A percentile compares a stretch with the other conserved stretches of the same genome.
These are phyloP conservation scores for Alternaria consortialis DNA, from an alignment of 2,329 filamentous ascomycete genomes.

Conservation along the genomic window DNA sequence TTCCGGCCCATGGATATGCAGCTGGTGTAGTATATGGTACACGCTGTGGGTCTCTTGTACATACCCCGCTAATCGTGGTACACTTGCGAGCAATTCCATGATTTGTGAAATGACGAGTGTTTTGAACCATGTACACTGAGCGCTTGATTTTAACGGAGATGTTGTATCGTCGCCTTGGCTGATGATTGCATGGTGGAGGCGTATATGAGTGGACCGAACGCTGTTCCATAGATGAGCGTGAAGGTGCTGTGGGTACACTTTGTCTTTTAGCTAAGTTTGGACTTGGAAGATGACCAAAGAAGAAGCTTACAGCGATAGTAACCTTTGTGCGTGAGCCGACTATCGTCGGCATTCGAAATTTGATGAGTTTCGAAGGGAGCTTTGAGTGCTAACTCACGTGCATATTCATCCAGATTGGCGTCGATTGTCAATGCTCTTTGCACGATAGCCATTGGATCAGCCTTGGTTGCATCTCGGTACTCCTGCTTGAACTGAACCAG, in stretches of 20 bases:
- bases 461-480: constrained; percentile 5
- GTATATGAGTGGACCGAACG: constrained; percentile 32
- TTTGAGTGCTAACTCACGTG: constrained; percentile 21
- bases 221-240: constrained; percentile 41
- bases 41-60: constrained; percentile 20
- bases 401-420: constrained; percentile 20
- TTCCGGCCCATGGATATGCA: constrained; percentile 25
- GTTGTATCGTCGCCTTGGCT: constrained; percentile 20
- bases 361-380: constrained; percentile 21
- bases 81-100: constrained; percentile 34
- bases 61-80: constrained; percentile 37
- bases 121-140: constrained; percentile 21
- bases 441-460: constrained; percentile 17
- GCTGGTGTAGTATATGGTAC: constrained; percentile 34
- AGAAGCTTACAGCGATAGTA: constrained; percentile 29
- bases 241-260: constrained; percentile 31
- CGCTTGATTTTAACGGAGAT: neutral
- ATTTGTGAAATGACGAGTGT: constrained; percentile 20
- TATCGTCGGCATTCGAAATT: constrained; percentile 3
- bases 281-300: neutral
- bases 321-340: constrained; percentile 28
- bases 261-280: neutral
- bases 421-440: constrained; percentile 27
- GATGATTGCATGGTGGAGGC: constrained; percentile 34
- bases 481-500: constrained; percentile 28